Conservation (phyloP, 306 rosid species). For the Quercus berberidifolia region DNA sequence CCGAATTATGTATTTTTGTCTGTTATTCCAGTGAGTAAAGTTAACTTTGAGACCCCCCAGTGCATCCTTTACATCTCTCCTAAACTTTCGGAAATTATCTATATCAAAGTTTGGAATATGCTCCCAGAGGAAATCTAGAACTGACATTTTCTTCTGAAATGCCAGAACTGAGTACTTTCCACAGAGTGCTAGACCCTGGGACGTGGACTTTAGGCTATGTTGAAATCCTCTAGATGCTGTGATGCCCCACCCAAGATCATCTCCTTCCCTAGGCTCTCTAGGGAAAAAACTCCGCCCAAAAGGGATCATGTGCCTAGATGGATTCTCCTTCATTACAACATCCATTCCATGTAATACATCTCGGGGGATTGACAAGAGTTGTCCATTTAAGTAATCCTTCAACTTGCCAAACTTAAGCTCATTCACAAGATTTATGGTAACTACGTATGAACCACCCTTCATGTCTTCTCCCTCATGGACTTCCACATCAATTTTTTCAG, state of each 20-base stretch:
- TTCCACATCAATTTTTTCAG: slow-evolving; percentile 46
- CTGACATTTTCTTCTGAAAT: slow-evolving; percentile 46
- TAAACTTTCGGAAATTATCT: slow-evolving; percentile 29
- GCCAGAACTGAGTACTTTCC: slow-evolving; percentile 72
- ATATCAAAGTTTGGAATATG: slow-evolving; percentile 32
- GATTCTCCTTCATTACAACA: slow-evolving; percentile 70
- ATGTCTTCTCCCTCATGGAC: slow-evolving; percentile 55
- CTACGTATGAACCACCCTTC: slow-evolving; percentile 25
- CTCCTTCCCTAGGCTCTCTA: slow-evolving; percentile 19
- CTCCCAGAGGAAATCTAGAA: slow-evolving; percentile 47
- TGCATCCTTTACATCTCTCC: slow-evolving; percentile 26
- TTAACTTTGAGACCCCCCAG: slow-evolving; percentile 53
- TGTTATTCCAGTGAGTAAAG: slow-evolving; percentile 56
- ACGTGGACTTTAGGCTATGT: slow-evolving; percentile 51
- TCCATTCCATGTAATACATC: slow-evolving; percentile 74
- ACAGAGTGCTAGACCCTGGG: slow-evolving; percentile 58
- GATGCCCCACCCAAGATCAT: slow-evolving; percentile 51
- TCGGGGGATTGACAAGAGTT: slow-evolving; percentile 38
- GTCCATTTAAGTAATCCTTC: slow-evolving; percentile 47
- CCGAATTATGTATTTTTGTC: slow-evolving; percentile 34
- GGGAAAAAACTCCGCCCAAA: slow-evolving; percentile 54
- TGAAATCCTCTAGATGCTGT: slow-evolving; percentile 51
- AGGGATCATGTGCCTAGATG: slow-evolving; percentile 41
- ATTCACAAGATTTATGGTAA: slow-evolving; percentile 43
- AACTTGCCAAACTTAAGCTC: slow-evolving; percentile 40